Percentiles rank a stretch among this genome's conserved stretches.
Conservation (phyloP, 1,139 yeast species). For the Yamadazyma songkhlaensis region DNA sequence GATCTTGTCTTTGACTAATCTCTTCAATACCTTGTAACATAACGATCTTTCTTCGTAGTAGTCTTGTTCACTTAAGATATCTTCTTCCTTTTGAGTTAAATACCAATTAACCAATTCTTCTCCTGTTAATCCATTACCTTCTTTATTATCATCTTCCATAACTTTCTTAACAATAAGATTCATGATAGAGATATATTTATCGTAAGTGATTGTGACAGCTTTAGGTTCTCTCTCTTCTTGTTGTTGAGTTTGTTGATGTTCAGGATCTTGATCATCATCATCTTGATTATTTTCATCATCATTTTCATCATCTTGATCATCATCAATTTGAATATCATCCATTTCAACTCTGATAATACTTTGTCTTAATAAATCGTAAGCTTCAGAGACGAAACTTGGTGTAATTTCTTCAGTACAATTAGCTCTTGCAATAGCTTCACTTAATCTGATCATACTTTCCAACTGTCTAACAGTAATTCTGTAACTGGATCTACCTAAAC, state of each 20-base stretch:
- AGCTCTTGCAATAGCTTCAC: conserved; percentile 97
- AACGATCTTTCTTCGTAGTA: conserved; percentile 68
- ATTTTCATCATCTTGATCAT: conserved; percentile 42
- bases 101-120: conserved; percentile 78
- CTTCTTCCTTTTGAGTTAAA: conserved; percentile 70
- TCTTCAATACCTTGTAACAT: conserved; percentile 76
- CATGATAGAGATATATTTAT: conserved; percentile 82
- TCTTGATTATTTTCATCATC: conserved; percentile 12
- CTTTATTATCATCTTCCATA: conserved; percentile 50
- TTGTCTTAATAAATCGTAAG: conserved; percentile 84
- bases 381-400: conserved; percentile 88
- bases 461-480: conserved; percentile 96
- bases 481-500: conserved; percentile 81
- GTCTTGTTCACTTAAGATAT: conserved; percentile 66
- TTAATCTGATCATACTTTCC: conserved; percentile 88
- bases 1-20: conserved; percentile 82
- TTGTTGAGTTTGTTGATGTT: conserved; percentile 13
- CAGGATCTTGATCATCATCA: conserved; percentile 12
- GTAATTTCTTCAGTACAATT: conserved; percentile 90
- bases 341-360: conserved; percentile 92
- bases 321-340: conserved; percentile 88
- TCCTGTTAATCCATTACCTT: conserved; percentile 69
- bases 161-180: conserved; percentile 73
- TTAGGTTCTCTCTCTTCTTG: conserved; percentile 3
- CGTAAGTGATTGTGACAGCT: conserved; percentile 61